Conservation (phyloP, 768 basidiomycete species). For the Filobasidium floriforme region DNA sequence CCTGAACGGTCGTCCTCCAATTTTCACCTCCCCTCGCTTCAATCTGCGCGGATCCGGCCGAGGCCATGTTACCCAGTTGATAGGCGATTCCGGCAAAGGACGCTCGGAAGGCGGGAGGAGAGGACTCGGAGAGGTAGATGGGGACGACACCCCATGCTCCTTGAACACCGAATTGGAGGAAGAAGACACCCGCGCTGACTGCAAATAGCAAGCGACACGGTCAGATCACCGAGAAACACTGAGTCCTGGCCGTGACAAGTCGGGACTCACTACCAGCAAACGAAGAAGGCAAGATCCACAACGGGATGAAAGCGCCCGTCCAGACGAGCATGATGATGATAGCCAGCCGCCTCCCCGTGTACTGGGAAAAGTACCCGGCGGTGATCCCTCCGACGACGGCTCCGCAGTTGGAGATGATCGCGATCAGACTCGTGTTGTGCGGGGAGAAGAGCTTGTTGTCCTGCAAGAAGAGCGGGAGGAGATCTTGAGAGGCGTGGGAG, state of each 20-base stretch:
- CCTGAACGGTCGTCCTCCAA: conserved; percentile 44
- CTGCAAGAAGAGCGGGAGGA: conserved; percentile 41
- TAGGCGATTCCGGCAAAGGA: conserved; percentile 80
- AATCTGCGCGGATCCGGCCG: conserved; percentile 68
- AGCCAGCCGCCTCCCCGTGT: conserved; percentile 73
- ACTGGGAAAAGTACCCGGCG: conserved; percentile 66
- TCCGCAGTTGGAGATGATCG: conserved; percentile 60
- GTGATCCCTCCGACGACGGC: conserved; percentile 54
- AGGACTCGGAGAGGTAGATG: conserved; percentile 73
- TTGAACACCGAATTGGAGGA: conserved; percentile 76
- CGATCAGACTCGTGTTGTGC: conserved; percentile 61
- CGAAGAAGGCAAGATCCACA: conserved; percentile 71
- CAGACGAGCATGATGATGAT: conserved; percentile 31
- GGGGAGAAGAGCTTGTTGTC: conserved; percentile 54
- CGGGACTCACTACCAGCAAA: conserved; percentile 63
- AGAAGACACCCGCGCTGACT: conserved; percentile 58
- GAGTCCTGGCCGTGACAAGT: too few species aligned
- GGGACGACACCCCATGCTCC: conserved; percentile 87
- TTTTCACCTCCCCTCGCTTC: conserved; percentile 65
- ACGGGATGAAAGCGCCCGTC: conserved; percentile 43
- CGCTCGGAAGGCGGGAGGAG: conserved; percentile 79
- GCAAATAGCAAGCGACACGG: conserved; percentile 26
- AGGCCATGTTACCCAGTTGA: conserved; percentile 63
- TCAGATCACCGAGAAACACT: too few species aligned
- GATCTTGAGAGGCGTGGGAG: conserved; percentile 49